These are phyloP conservation scores for Picochlorum sp. DNA, from an alignment of 139 green algal species.

Conservation along the genomic window DNA sequence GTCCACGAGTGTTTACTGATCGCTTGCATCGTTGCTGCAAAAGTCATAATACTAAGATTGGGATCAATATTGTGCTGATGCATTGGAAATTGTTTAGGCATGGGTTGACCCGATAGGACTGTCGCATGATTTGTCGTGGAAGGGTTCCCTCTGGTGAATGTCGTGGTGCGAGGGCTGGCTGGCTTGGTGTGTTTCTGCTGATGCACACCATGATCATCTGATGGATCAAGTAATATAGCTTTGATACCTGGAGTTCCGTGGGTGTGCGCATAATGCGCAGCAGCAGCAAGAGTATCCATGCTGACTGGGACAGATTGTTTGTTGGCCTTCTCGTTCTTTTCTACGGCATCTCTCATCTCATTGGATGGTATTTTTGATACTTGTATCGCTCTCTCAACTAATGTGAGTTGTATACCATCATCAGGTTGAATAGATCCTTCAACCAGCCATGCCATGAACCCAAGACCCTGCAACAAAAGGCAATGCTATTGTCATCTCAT, in stretches of 20 bases:
- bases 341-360: background rate
- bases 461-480: background rate
- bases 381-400: background rate
- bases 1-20: slow-evolving; percentile 11
- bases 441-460: background rate
- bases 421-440: background rate
- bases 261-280: slow-evolving; percentile 12
- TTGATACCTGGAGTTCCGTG: slow-evolving; percentile 29
- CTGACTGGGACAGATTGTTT: background rate
- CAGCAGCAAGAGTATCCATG: slow-evolving; percentile 6
- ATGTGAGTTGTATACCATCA: background rate
- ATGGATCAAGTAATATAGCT: slow-evolving; percentile 10
- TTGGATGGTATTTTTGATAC: background rate
- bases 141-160: no score
- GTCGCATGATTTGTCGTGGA: no score
- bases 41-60: background rate
- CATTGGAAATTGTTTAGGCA: no score
- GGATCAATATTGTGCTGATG: background rate
- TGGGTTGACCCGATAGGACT: no score
- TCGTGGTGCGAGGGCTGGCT: no score
- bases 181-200: background rate
- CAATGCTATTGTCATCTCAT: no score
- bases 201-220: background rate
- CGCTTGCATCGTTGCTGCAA: slow-evolving; percentile 6
- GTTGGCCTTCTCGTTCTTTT: slow-evolving; percentile 1